Percentiles rank a stretch among this genome's conserved stretches.
These are phyloP conservation scores for Penicillium sp. DNA, from an alignment of 2,329 filamentous ascomycete species.

Conservation along the genomic window DNA sequence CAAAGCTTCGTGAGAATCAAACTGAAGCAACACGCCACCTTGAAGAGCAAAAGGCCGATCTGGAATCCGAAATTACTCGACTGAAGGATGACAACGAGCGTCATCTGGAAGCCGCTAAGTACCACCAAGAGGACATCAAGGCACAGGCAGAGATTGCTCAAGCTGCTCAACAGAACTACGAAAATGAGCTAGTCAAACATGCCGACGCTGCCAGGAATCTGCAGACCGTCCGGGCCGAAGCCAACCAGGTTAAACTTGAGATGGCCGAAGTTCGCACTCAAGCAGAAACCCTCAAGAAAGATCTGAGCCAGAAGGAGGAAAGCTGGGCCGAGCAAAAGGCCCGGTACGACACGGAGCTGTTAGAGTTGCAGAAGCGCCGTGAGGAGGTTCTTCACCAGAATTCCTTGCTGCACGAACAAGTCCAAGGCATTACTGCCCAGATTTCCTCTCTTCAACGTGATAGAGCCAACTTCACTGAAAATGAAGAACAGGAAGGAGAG, in stretches of 20 bases:
- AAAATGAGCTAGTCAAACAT: slow-evolving; percentile 91
- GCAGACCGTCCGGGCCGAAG: slow-evolving; percentile 76
- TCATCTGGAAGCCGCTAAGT: slow-evolving; percentile 77
- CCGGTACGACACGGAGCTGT: slow-evolving; percentile 80
- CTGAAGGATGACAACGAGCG: slow-evolving; percentile 84
- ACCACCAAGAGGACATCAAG: slow-evolving; percentile 88
- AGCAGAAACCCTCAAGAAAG: slow-evolving; percentile 81
- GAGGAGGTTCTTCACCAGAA: slow-evolving; percentile 90
- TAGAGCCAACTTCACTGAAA: slow-evolving; percentile 63
- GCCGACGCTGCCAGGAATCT: slow-evolving; percentile 89
- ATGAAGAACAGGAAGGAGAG: slow-evolving; percentile 52
- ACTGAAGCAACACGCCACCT: slow-evolving; percentile 71
- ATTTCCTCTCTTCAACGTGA: slow-evolving; percentile 79
- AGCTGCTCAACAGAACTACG: slow-evolving; percentile 92
- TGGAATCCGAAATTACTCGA: slow-evolving; percentile 78
- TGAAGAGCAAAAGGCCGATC: slow-evolving; percentile 79
- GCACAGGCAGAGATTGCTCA: slow-evolving; percentile 92
- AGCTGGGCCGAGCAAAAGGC: slow-evolving; percentile 86
- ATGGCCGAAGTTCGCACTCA: slow-evolving; percentile 76
- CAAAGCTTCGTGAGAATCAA: slow-evolving; percentile 77
- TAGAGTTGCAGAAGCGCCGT: slow-evolving; percentile 75
- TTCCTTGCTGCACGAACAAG: slow-evolving; percentile 83
- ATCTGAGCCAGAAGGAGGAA: slow-evolving; percentile 77
- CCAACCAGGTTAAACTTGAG: slow-evolving; percentile 80
- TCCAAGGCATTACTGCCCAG: slow-evolving; percentile 81